Conservation (phyloP, 768 basidiomycete species). For the Hygrocybe coccinea region DNA sequence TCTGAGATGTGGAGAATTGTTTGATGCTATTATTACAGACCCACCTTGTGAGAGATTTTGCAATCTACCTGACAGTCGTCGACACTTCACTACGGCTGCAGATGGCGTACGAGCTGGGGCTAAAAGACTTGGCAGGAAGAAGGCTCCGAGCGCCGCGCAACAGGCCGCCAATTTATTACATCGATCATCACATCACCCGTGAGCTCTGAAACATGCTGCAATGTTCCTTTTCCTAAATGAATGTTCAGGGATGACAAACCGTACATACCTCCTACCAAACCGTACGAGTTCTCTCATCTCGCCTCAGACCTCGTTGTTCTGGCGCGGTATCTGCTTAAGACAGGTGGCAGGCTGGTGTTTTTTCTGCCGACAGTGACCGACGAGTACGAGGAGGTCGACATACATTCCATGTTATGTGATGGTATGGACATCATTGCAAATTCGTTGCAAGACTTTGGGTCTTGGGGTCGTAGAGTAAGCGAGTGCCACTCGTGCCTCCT, state of each 20-base stretch:
- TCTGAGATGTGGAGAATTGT: conserved; percentile 81
- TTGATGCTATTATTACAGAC: conserved; percentile 93
- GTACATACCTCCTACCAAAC: conserved; percentile 85
- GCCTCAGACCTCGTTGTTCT: conserved; percentile 76
- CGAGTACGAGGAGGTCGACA: conserved; percentile 83
- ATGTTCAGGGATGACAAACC: conserved; percentile 51
- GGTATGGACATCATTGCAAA: conserved; percentile 89
- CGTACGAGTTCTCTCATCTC: conserved; percentile 86
- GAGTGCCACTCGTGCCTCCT: background rate
- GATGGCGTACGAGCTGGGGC: conserved; percentile 92
- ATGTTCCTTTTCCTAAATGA: background rate
- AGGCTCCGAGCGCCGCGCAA: conserved; percentile 37
- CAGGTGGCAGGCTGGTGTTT: conserved; percentile 86
- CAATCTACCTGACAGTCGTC: background rate
- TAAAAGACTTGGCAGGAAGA: conserved; percentile 72
- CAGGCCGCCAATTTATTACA: conserved; percentile 36
- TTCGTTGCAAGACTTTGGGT: conserved; percentile 89
- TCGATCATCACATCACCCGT: conserved; percentile 41
- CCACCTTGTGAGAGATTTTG: conserved; percentile 69
- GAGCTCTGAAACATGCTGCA: conserved; percentile 21
- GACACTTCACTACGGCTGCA: conserved; percentile 22
- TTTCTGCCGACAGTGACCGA: conserved; percentile 92
- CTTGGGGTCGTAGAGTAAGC: conserved; percentile 87
- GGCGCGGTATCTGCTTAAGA: conserved; percentile 79
- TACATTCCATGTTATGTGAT: conserved; percentile 69